Evolutionary conservation across 306 rosid species (phyloP), one percentile per base, ranked within the genome.

Genomic region (Rosa lucieae): DNA sequence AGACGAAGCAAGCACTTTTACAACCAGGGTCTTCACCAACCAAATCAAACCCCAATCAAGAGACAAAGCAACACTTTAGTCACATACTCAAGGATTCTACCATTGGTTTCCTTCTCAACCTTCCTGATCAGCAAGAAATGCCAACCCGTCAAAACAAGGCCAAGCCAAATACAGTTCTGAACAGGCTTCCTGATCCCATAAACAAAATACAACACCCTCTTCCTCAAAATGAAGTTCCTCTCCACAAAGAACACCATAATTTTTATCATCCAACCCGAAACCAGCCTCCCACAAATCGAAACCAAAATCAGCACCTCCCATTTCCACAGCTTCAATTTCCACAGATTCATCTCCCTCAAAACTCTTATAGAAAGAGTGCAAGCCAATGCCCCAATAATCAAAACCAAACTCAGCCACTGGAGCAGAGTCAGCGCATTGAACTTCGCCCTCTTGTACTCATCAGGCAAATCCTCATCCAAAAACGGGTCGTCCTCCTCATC

Each of bases 401-500:
- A 21, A 84, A 95, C 70, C 89, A 94, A 82, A 32, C 90, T 84
- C 52, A 91, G 10, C 95, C 97, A 92, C 76, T 94, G 91, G 8
- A 94, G 79, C n/a, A 94, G 23, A 62, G 85, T 79, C 82, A 81
- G 72, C 0, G 81, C 39, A 52, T 81, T 82, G n/a, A 91, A 81
- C 1, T 87, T 82, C 0, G 78, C 52, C 52, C 69, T 78, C 80
- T 67, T 91, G 70, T 32, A 92, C 61, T 87, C 87, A 32, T 87
- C 84, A 0, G 98, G 98, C 65, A 89, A 35, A 40, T 93, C 98
- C 29, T 93, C 97, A 6, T 89, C 97, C 70, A 44, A 10, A 81
- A 95, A 95, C 26, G 99, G 97, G 46, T 94, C 99, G 0, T 91
- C 92, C 0, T 88, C 97, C 0, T 92, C 99, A 0, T 93, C 98